These are phyloP conservation scores for Boletus pseudo-olivaceus DNA, from an alignment of 768 basidiomycete genomes.

Conservation along the genomic window DNA sequence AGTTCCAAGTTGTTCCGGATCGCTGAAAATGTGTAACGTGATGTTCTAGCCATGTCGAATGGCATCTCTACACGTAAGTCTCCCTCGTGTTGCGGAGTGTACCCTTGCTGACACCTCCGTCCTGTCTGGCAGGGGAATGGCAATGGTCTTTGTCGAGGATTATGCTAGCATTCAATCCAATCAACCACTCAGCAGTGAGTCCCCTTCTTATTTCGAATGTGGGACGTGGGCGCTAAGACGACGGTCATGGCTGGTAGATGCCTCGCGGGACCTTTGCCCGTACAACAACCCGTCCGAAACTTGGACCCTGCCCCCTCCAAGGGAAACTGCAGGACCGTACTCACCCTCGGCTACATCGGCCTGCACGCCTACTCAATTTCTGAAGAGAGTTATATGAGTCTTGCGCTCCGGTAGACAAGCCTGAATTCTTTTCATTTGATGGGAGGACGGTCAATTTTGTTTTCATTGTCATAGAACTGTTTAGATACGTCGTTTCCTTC, in stretches of 20 bases:
- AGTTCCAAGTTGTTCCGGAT: background rate
- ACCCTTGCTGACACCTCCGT: background rate
- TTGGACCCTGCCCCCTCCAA: constrained; percentile 4
- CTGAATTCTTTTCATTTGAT: background rate
- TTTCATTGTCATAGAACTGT: background rate
- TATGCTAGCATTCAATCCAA: background rate
- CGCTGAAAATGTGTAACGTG: background rate
- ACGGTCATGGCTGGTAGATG: background rate
- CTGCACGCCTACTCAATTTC: constrained; percentile 2
- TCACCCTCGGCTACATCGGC: background rate
- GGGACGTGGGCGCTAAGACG: background rate
- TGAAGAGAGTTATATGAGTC: background rate
- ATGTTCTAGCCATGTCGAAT: constrained; percentile 24
- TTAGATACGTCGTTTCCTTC: background rate
- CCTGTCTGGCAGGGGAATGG: constrained; percentile 7
- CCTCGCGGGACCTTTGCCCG: background rate
- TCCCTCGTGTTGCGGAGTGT: too few species aligned
- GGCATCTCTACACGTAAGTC: constrained; percentile 23
- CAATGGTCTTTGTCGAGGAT: constrained; percentile 13
- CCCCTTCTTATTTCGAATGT: background rate
- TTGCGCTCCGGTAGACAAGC: background rate
- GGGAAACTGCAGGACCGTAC: constrained; percentile 5
- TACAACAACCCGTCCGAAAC: constrained; percentile 10
- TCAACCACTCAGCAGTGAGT: constrained; percentile 1
- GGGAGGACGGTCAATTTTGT: background rate